Percentiles rank a stretch among this genome's conserved stretches.
Evolutionary conservation across 2,329 filamentous ascomycete species (phyloP).

Genomic region (Fragosphaeria purpurea): DNA sequence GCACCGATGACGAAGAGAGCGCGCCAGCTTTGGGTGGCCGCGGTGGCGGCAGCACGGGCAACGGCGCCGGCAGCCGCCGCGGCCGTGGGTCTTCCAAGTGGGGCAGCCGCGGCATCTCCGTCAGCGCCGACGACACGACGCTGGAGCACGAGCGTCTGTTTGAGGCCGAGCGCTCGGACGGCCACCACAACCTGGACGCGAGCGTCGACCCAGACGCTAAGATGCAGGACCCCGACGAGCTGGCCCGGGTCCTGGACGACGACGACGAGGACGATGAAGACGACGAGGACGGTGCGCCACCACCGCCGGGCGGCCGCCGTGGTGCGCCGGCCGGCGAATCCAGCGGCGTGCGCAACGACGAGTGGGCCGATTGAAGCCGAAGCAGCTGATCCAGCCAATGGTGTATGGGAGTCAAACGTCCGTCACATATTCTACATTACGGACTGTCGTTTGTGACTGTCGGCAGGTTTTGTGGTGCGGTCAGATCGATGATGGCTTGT

Average conservation of each 20-base stretch:
- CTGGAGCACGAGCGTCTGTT: conserved; percentile 29
- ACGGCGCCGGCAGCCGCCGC: conserved; percentile 48
- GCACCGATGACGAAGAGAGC: conserved; percentile 49
- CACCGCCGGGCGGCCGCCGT: conserved; percentile 1
- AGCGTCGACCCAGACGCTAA: conserved; percentile 50
- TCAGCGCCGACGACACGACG: conserved; percentile 54
- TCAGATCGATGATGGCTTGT: no score
- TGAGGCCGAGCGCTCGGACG: conserved; percentile 21
- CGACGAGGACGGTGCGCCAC: conserved; percentile 35
- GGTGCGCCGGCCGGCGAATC: background rate
- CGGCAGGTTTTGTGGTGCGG: no score
- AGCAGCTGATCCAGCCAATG: no score
- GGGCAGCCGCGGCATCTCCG: conserved; percentile 52
- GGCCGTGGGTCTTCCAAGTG: conserved; percentile 38
- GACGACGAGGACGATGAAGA: conserved; percentile 34
- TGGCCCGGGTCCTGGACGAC: conserved; percentile 48
- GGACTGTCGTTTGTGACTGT: no score
- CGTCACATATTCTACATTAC: no score
- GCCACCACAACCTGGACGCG: conserved; percentile 34
- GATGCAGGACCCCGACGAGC: conserved; percentile 57
- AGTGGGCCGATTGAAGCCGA: conserved; percentile 12
- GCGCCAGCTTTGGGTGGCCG: conserved; percentile 34
- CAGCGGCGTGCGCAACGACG: conserved; percentile 15
- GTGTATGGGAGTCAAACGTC: no score
- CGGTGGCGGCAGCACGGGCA: conserved; percentile 32